A percentile compares a stretch with the other conserved stretches of the same genome.
Conservation (phyloP, 805 yeast species). For the Clavispora santaluciae region DNA sequence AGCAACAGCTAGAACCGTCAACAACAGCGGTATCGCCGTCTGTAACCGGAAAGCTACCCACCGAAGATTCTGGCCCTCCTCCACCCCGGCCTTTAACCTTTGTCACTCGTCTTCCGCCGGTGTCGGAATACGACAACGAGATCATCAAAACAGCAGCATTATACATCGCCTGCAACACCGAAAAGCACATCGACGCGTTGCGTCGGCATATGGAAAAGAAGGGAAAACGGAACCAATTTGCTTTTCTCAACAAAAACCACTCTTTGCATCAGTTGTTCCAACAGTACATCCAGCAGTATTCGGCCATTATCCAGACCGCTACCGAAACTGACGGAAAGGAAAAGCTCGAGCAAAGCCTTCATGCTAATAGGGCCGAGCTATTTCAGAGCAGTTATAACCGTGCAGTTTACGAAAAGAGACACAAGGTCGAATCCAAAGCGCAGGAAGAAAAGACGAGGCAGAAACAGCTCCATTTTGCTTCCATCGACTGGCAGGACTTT, state of each 20-base stretch:
- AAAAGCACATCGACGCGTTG: slow-evolving; percentile 29
- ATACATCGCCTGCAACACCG: slow-evolving; percentile 59
- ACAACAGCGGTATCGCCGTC: slow-evolving; percentile 6
- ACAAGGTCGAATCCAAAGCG: slow-evolving; percentile 31
- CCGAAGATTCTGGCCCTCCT: not conserved
- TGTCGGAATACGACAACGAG: slow-evolving; percentile 62
- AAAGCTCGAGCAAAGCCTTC: slow-evolving; percentile 7
- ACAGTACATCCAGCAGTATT: slow-evolving; percentile 54
- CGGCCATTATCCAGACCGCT: slow-evolving; percentile 14
- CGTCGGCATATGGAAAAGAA: slow-evolving; percentile 32
- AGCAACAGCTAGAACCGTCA: slow-evolving; percentile 36
- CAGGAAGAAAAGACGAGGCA: slow-evolving; percentile 26
- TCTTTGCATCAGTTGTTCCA: slow-evolving; percentile 52
- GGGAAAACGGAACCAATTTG: slow-evolving; percentile 53
- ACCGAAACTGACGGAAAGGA: slow-evolving; percentile 8
- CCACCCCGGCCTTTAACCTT: slow-evolving; percentile 21
- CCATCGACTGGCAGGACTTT: slow-evolving; percentile 87
- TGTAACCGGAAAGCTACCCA: slow-evolving; percentile 21
- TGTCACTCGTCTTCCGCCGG: slow-evolving; percentile 26
- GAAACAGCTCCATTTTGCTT: slow-evolving; percentile 50
- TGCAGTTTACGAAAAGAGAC: slow-evolving; percentile 48
- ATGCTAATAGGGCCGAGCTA: slow-evolving; percentile 26
- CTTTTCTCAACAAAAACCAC: slow-evolving; percentile 58
- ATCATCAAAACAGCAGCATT: slow-evolving; percentile 70
- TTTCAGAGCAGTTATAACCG: slow-evolving; percentile 47